These are phyloP conservation scores for Pichia pseudocactophila DNA, from an alignment of 805 yeast genomes.

Conservation along the genomic window DNA sequence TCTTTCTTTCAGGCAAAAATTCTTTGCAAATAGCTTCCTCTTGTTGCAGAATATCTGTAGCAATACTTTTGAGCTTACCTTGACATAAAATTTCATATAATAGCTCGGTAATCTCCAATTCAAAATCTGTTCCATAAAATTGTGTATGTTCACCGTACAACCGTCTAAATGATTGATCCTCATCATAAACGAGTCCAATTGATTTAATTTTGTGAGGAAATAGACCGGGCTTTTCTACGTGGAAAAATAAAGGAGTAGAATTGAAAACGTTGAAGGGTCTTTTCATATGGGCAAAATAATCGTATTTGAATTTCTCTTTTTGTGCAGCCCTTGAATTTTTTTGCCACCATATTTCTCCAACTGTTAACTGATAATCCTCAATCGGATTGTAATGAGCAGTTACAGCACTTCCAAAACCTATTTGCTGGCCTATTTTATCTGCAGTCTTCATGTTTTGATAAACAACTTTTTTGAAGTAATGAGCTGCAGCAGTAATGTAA, in stretches of 20 bases:
- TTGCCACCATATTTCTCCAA: conserved; percentile 15
- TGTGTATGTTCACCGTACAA: conserved; percentile 27
- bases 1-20: conserved; percentile 22
- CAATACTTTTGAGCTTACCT: conserved; percentile 12
- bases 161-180: conserved; percentile 22
- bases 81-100: conserved; percentile 26
- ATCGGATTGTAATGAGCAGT: conserved; percentile 29
- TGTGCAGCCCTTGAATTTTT: conserved; percentile 12
- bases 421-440: conserved; percentile 23
- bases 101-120: conserved; percentile 24
- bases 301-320: conserved; percentile 19
- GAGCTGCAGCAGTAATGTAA: conserved; percentile 64
- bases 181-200: conserved; percentile 19
- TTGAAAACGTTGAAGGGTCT: conserved; percentile 21
- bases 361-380: conserved; percentile 21
- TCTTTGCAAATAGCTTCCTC: conserved; percentile 18
- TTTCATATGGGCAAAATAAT: conserved; percentile 20
- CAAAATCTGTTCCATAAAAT: conserved; percentile 23
- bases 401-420: conserved; percentile 26
- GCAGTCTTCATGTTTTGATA: conserved; percentile 42
- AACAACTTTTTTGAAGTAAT: conserved; percentile 37
- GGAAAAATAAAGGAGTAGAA: conserved; percentile 30
- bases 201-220: conserved; percentile 36
- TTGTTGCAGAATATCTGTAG: conserved; percentile 17
- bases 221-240: conserved; percentile 46